Base-by-base conservation (phyloP, 2,329 filamentous ascomycete species). In the Fusarium praegraminearum region DNA sequence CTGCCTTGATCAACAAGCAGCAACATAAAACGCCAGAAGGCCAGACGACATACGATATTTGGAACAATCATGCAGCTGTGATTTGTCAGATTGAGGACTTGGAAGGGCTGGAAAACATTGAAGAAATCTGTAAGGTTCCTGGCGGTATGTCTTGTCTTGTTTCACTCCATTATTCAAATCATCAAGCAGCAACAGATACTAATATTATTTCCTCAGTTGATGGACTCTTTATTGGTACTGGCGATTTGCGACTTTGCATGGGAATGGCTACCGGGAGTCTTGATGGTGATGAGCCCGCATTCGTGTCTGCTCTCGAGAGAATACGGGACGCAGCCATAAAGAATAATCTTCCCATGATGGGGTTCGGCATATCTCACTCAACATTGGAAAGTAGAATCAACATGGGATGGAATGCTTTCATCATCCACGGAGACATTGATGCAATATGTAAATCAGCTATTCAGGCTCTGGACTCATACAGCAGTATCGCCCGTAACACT, bases 371-470 rank as follows among this genome's bases (percentile, higher is more conserved):
- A 24, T 57, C 59, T 5, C 59, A 45, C 20, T 44, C 44, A n/a
- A 62, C 53, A 7, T 10, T 62, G 46, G 45, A 62, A 47, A 57
- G 40, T 15, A 51, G 59, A 30, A 57, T 62, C 16, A 16, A 24
- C 4, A 57, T 62, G 53, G 59, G 59, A 30, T 62, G 59, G 59
- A 62, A 51, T 36, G 59, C 53, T 18, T 62, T 62, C 22, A 52
- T 62, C 12, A 47, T 62, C 11, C 59, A 62, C 13, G 57, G 57
- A 18, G 57, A 61, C 10, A 61, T 61, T 32, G 51, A 50, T 36
- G 57, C 36, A 2, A 56, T 61, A 40, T 36, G 40, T 7, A 15
- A 55, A 18, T 55, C 52, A 28, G 52, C 52, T 7, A 22, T 7
- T 36, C 11, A 15, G 30, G 32, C 52, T 13, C 3, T 55, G 16